Conservation (phyloP, 768 basidiomycete genomes). For the Crepidotus variabilis region DNA sequence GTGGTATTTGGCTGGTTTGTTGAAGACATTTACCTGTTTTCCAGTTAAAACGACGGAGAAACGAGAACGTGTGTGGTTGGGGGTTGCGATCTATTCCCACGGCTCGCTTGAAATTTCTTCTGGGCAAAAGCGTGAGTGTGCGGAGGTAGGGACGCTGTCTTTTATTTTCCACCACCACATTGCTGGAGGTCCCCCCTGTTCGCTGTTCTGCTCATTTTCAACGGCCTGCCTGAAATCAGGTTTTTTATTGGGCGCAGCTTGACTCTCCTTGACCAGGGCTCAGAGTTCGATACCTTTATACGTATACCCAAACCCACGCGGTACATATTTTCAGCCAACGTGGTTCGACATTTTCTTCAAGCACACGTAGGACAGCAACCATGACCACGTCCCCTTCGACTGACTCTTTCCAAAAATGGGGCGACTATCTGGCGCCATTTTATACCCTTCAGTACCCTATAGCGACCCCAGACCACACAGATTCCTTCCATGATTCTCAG, state of each 20-base stretch:
- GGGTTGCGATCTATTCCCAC: background rate
- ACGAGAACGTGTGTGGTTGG: constrained; percentile 2
- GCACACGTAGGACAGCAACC: background rate
- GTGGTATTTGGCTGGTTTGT: constrained; percentile 79
- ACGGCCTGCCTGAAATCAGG: background rate
- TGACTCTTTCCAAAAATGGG: constrained; percentile 28
- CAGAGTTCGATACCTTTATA: background rate
- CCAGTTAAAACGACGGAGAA: constrained; percentile 6
- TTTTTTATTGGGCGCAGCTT: background rate
- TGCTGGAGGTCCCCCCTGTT: background rate
- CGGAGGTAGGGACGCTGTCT: background rate
- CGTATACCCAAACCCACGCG: background rate
- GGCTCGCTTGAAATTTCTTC: background rate
- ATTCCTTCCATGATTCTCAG: constrained; percentile 67
- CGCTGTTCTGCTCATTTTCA: background rate
- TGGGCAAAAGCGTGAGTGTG: background rate
- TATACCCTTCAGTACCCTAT: constrained; percentile 71
- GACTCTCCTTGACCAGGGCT: background rate
- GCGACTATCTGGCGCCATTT: constrained; percentile 60
- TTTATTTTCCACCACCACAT: background rate
- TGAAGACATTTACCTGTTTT: constrained; percentile 33
- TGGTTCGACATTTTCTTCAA: constrained; percentile 20
- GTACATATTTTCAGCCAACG: constrained; percentile 12
- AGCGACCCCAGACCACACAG: constrained; percentile 48
- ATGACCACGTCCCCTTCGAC: constrained; percentile 16